Conservation (phyloP, 306 rosid genomes). For the Corylus heterophylla region DNA sequence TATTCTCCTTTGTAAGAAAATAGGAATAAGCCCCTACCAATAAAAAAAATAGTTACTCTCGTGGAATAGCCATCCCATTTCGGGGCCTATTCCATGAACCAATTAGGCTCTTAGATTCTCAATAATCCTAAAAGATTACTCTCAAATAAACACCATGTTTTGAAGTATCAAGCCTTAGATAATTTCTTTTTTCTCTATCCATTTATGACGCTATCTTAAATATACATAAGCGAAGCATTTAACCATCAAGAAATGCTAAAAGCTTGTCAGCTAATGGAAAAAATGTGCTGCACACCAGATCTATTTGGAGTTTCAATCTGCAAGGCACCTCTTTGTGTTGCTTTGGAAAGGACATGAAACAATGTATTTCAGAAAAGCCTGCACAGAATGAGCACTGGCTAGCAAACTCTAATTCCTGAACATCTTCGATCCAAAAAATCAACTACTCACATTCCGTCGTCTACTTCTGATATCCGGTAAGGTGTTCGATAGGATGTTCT, state of each 20-base stretch:
- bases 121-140: no score
- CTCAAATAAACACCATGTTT: no score
- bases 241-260: neutral
- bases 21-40: no score
- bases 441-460: slow-evolving; percentile 1
- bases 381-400: neutral
- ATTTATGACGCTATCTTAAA: neutral
- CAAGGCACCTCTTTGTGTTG: neutral
- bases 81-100: no score
- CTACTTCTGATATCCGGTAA: slow-evolving; percentile 9
- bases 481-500: slow-evolving; percentile 62
- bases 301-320: neutral
- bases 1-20: no score
- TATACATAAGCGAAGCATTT: neutral
- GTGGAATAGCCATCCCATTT: no score
- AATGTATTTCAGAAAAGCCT: neutral
- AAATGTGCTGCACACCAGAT: neutral
- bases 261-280: neutral
- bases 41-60: no score
- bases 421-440: neutral
- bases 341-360: neutral
- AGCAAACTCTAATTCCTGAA: neutral
- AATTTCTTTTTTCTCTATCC: no score
- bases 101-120: no score
- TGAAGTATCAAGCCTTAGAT: no score